Conservation (phyloP, 768 basidiomycete species). For the Kwoniella pini region DNA sequence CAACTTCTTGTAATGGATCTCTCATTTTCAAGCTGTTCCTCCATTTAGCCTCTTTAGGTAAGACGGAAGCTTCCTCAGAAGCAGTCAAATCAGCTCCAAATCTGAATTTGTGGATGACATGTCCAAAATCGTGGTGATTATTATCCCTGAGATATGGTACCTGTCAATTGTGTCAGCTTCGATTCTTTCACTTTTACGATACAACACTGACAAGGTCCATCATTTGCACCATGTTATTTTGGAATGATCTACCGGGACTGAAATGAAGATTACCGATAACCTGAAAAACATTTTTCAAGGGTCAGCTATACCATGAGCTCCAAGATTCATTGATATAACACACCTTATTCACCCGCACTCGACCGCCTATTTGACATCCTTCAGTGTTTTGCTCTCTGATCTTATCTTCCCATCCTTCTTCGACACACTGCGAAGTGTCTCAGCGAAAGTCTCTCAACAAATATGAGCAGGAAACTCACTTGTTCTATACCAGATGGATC, state of each 20-base stretch:
- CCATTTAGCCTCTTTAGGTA: conserved; percentile 55
- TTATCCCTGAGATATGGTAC: conserved; percentile 91
- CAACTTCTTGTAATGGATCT: conserved; percentile 70
- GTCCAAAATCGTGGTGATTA: conserved; percentile 90
- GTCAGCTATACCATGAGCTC: neutral
- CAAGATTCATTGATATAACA: conserved; percentile 8
- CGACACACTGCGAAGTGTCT: conserved; percentile 66
- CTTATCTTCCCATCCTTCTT: conserved; percentile 94
- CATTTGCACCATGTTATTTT: conserved; percentile 68
- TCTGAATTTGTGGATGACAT: conserved; percentile 74
- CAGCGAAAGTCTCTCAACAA: neutral
- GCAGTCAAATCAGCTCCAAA: conserved; percentile 73
- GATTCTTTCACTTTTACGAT: too few relatives aligned
- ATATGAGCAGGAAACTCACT: conserved; percentile 58
- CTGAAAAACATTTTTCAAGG: conserved; percentile 18
- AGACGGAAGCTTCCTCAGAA: conserved; percentile 35
- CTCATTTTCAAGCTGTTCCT: conserved; percentile 67
- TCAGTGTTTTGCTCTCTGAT: conserved; percentile 88
- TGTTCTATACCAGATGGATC: conserved; percentile 91
- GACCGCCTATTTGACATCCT: conserved; percentile 90
- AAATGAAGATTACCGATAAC: conserved; percentile 87
- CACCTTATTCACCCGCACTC: conserved; percentile 93
- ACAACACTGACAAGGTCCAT: conserved; percentile 41
- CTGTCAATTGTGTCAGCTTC: conserved; percentile 59
- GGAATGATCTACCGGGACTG: conserved; percentile 94